These are phyloP conservation scores for Fraxinus dipetala DNA, from an alignment of 305 asterid species.

Conservation along the genomic window DNA sequence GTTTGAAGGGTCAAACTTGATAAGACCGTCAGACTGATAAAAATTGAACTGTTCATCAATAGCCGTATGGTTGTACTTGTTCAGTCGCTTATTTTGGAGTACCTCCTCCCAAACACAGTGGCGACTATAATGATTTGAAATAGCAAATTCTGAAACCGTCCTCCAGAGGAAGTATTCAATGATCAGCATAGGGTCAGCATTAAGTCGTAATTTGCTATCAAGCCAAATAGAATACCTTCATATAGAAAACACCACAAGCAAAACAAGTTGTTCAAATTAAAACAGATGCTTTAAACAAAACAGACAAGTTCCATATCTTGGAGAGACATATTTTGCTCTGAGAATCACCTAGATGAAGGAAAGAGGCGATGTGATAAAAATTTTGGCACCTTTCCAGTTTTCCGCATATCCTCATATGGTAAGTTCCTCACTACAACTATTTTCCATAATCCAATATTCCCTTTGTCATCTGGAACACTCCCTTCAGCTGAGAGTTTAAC, in stretches of 20 bases:
- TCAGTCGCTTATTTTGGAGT: constrained; percentile 78
- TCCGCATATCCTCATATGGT: constrained; percentile 76
- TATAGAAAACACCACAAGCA: constrained; percentile 18
- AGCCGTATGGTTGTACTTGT: constrained; percentile 77
- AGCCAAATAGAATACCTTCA: constrained; percentile 90
- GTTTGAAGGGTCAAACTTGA: constrained; percentile 67
- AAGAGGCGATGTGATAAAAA: constrained; percentile 86
- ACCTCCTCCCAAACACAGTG: constrained; percentile 98
- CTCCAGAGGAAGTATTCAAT: constrained; percentile 85
- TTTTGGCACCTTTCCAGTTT: constrained; percentile 94
- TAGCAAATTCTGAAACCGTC: constrained; percentile 73
- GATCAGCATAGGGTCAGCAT: constrained; percentile 79
- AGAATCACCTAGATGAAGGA: constrained; percentile 85
- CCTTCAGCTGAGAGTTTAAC: constrained; percentile 71
- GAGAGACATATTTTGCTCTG: constrained; percentile 22
- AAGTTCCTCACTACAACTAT: constrained; percentile 71
- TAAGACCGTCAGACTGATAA: constrained; percentile 82
- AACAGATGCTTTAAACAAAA: constrained; percentile 1
- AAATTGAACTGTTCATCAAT: constrained; percentile 75
- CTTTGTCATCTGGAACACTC: constrained; percentile 60
- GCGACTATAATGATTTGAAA: constrained; percentile 83
- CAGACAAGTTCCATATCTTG: constrained; percentile 18
- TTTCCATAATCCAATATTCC: constrained; percentile 81
- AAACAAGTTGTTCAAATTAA: constrained; percentile 21
- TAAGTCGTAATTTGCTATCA: constrained; percentile 87